phyloP scores from a whole-genome alignment of 305 asterid species.

The Nicotiana rustica region DNA sequence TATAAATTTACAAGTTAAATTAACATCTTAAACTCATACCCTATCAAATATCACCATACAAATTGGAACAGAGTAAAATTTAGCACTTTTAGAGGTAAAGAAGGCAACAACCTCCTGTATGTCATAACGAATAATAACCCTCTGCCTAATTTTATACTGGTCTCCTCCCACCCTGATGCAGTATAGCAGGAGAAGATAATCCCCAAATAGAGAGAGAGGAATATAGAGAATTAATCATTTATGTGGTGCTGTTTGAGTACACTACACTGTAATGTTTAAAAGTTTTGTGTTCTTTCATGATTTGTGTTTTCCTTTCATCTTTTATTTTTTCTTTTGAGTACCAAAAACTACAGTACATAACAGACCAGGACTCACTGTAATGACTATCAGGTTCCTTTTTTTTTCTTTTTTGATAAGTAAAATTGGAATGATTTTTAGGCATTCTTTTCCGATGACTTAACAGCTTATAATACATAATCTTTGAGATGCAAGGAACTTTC shows the following conservation, averaged over 20 bases:
- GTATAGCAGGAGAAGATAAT: background rate
- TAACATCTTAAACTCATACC: constrained; percentile 11
- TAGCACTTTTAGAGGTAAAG: background rate
- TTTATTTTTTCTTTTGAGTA: constrained; percentile 1
- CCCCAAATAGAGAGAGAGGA: constrained; percentile 27
- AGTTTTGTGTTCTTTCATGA: background rate
- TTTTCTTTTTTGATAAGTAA: too few relatives aligned
- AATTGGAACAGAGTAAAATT: background rate
- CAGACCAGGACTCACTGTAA: background rate
- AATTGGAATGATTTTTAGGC: too few relatives aligned
- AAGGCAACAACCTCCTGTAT: constrained; percentile 20
- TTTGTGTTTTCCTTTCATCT: constrained; percentile 15
- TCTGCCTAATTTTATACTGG: background rate
- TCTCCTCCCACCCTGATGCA: constrained; percentile 20
- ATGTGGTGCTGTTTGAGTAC: constrained; percentile 17
- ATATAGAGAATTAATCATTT: constrained; percentile 1
- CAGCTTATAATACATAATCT: too few relatives aligned
- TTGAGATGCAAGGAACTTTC: too few relatives aligned
- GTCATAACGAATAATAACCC: constrained; percentile 22
- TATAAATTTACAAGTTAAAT: background rate
- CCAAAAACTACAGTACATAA: background rate
- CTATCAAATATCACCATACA: constrained; percentile 27
- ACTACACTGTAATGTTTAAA: background rate
- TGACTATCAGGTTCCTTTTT: background rate
- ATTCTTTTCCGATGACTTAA: too few relatives aligned